Evolutionary conservation across 805 yeast species (phyloP).

Genomic region (Suhomyces sp.): DNA sequence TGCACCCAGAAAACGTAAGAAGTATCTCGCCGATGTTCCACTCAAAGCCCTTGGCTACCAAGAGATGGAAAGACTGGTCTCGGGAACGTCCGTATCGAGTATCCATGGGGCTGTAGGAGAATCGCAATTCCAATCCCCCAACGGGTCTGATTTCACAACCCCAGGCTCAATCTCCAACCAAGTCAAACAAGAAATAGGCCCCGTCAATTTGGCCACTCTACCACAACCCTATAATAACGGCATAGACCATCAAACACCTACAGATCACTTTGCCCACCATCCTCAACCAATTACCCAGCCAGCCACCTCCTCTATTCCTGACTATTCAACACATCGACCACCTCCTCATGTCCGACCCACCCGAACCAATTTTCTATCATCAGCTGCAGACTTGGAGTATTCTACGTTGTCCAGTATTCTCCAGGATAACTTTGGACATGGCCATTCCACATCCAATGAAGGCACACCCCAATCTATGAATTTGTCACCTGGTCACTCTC

Average conservation of each 20-base stretch:
- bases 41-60: conserved; percentile 10
- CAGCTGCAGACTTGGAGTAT: conserved; percentile 73
- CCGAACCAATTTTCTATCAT: conserved; percentile 54
- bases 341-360: conserved; percentile 6
- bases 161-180: not conserved
- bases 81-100: not conserved
- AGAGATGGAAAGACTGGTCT: not conserved
- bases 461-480: conserved; percentile 37
- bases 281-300: not conserved
- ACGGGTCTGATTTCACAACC: not conserved
- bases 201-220: not conserved
- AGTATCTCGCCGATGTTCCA: conserved; percentile 68
- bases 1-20: conserved; percentile 84
- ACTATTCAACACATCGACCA: not conserved
- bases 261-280: not conserved
- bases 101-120: not conserved
- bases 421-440: conserved; percentile 41
- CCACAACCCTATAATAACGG: not conserved
- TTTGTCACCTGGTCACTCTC: conserved; percentile 38
- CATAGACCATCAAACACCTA: not conserved
- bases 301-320: not conserved
- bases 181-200: not conserved
- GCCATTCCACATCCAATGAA: conserved; percentile 31
- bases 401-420: conserved; percentile 65
- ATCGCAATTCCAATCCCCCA: not conserved